phyloP scores from a whole-genome alignment of 2,329 filamentous ascomycete species.

The Verticillium alfalfae region DNA sequence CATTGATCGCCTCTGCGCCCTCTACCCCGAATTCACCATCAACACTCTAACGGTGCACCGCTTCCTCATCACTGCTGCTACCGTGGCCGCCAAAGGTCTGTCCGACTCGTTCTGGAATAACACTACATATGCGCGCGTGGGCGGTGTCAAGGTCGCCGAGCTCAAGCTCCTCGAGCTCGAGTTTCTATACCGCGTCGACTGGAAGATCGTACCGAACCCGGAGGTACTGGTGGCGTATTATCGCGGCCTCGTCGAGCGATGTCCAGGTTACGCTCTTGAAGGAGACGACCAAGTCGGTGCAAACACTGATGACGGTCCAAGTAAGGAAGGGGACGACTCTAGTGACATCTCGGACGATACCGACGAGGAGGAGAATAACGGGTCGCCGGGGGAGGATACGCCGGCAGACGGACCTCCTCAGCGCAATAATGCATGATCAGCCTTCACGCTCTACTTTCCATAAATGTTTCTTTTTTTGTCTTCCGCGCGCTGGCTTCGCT shows the following conservation, averaged over 20 bases:
- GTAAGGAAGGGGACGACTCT: constrained; percentile 23
- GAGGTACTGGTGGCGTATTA: constrained; percentile 95
- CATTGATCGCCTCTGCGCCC: constrained; percentile 86
- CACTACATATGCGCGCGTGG: constrained; percentile 88
- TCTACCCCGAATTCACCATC: constrained; percentile 93
- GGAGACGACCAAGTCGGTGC: constrained; percentile 18
- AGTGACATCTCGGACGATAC: constrained; percentile 18
- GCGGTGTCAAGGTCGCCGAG: constrained; percentile 85
- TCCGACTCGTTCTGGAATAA: constrained; percentile 99
- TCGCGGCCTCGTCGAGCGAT: constrained; percentile 70
- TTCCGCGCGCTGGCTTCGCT: background rate
- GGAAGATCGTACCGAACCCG: constrained; percentile 94
- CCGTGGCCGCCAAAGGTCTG: constrained; percentile 90
- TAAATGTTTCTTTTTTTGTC: background rate
- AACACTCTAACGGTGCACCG: constrained; percentile 95
- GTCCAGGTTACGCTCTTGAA: constrained; percentile 49
- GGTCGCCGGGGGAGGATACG: constrained; percentile 10
- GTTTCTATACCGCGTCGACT: constrained; percentile 86
- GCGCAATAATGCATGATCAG: constrained; percentile 1
- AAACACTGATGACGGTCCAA: constrained; percentile 14
- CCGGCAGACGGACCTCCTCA: background rate
- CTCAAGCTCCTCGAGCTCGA: constrained; percentile 89
- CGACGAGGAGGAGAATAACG: constrained; percentile 13
- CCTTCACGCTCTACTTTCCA: background rate
- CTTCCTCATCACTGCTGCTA: constrained; percentile 92